Percentiles rank a stretch among this genome's conserved stretches.
Evolutionary conservation across 495 filamentous ascomycete species (phyloP).

Genomic region (Amphirosellinia nigrospora): DNA sequence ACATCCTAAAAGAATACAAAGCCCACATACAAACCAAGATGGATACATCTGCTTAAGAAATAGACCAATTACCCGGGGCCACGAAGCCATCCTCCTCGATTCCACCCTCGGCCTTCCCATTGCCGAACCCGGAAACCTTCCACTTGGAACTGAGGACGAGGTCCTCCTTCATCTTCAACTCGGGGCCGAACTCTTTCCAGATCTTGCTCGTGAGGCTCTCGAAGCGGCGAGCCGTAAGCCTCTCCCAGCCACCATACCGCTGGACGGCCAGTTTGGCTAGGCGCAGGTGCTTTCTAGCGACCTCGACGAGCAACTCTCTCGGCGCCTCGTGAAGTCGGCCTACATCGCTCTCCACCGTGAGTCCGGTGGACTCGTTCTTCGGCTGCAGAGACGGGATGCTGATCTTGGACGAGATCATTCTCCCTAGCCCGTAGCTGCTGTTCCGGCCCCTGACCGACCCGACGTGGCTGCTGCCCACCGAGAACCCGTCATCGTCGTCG

Average conservation of each 20-base stretch:
- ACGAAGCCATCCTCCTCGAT: conserved; percentile 12
- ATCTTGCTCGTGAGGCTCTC: conserved; percentile 10
- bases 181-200: conserved; percentile 9
- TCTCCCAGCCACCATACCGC: conserved; percentile 20
- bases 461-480: conserved; percentile 15
- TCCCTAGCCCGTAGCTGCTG: conserved; percentile 3
- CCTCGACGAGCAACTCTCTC: conserved; percentile 6
- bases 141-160: conserved; percentile 5
- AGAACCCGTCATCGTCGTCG: conserved; percentile 15
- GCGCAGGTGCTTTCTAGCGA: conserved; percentile 15
- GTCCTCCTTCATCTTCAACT: conserved; percentile 19
- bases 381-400: neutral
- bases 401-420: conserved; percentile 7
- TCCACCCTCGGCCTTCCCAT: conserved; percentile 12
- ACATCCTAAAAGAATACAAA: neutral
- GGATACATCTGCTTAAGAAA: neutral
- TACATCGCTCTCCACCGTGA: conserved; percentile 12
- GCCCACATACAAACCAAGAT: neutral
- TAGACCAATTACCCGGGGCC: conserved; percentile 12
- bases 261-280: conserved; percentile 14
- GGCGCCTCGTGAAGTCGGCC: conserved; percentile 8
- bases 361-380: neutral
- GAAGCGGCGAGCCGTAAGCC: conserved; percentile 2
- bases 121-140: conserved; percentile 13
- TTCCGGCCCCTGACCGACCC: neutral